These are phyloP conservation scores for Backusella tuberculispora DNA, from an alignment of 192 early-diverging fungal species.

Conservation along the genomic window DNA sequence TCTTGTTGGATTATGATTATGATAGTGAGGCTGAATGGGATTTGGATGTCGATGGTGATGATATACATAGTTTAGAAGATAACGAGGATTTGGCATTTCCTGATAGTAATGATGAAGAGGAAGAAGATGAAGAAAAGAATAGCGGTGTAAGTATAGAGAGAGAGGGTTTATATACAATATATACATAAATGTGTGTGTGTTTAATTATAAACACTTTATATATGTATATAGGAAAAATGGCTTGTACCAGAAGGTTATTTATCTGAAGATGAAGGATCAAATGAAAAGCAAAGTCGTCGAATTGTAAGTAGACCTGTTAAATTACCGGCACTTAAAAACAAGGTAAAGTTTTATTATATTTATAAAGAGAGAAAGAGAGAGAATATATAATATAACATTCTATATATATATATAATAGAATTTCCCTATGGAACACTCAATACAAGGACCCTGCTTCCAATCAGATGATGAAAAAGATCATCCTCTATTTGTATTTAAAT, in stretches of 20 bases:
- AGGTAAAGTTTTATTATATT: no score
- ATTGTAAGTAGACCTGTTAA: constrained; percentile 12
- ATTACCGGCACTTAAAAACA: not conserved
- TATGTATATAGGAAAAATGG: constrained; percentile 63
- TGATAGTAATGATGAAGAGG: constrained; percentile 56
- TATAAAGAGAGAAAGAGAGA: not conserved
- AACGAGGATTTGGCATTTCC: constrained; percentile 60
- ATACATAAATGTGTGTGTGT: not conserved
- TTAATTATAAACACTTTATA: not conserved
- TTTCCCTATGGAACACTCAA: not conserved
- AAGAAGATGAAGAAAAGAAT: constrained; percentile 53
- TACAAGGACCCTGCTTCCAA: not conserved
- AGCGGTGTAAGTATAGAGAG: not conserved
- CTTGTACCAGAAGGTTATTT: constrained; percentile 86
- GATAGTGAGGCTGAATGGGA: constrained; percentile 95
- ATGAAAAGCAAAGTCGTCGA: not conserved
- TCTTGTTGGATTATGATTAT: constrained; percentile 76
- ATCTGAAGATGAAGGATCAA: constrained; percentile 72
- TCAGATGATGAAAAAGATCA: not conserved
- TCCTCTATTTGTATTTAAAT: not conserved
- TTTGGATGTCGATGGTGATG: constrained; percentile 86
- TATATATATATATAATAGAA: not conserved
- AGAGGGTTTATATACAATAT: not conserved
- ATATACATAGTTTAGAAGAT: constrained; percentile 75
- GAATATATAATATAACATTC: not conserved